Percentiles rank a stretch among this genome's conserved stretches.
phyloP scores from a whole-genome alignment of 2,329 filamentous ascomycete species.

The Penicillium sumatraense region DNA sequence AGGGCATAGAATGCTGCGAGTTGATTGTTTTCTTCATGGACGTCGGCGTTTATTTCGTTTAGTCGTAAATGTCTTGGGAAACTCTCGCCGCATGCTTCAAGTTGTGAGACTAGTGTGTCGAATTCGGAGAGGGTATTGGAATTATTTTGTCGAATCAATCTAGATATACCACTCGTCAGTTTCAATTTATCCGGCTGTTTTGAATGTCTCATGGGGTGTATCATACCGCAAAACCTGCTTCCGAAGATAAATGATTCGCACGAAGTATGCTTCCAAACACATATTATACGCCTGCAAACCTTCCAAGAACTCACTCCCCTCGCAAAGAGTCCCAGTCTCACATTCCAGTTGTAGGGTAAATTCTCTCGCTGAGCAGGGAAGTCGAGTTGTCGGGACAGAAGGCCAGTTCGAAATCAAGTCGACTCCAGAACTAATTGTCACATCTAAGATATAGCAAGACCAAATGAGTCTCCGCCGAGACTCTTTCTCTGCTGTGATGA shows the following conservation, averaged over 20 bases:
- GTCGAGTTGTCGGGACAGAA: not conserved
- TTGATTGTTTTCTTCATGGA: conserved; percentile 5
- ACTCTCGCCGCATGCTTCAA: not conserved
- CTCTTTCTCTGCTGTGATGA: conserved; percentile 2
- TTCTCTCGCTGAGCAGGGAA: conserved; percentile 4
- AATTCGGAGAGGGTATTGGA: not conserved
- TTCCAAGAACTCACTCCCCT: not conserved
- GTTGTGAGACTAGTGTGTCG: not conserved
- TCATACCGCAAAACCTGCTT: conserved; percentile 6
- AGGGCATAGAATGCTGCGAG: conserved; percentile 5
- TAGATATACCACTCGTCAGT: not conserved
- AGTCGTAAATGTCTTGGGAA: conserved; percentile 4
- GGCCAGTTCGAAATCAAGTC: conserved; percentile 7
- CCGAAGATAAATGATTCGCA: conserved; percentile 2
- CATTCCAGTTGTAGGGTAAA: not conserved
- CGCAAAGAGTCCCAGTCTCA: not conserved
- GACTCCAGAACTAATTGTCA: conserved; percentile 5
- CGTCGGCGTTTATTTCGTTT: conserved; percentile 6
- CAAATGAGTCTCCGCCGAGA: conserved; percentile 1
- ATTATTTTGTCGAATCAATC: not conserved
- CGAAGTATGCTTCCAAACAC: conserved; percentile 1
- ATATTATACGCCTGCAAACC: not conserved
- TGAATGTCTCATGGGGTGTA: no score
- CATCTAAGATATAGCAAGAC: conserved; percentile 3
- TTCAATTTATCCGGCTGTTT: no score